Conservation (phyloP, 1,139 yeast species). For the Schwanniomyces etchellsii region DNA sequence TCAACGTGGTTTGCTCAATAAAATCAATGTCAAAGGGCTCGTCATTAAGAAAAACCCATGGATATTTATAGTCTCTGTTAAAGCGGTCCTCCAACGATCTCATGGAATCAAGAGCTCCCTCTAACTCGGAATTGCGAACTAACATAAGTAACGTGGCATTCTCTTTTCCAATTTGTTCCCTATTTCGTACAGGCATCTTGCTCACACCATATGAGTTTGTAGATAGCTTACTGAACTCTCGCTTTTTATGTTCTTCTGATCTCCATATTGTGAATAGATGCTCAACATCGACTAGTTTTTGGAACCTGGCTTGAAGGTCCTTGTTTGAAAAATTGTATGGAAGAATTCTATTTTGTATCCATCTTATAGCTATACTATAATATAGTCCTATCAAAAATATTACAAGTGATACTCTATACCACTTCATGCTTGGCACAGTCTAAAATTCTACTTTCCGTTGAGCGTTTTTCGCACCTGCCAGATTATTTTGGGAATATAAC, state of each 20-base stretch:
- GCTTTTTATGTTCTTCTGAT: not conserved
- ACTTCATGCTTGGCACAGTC: too few relatives aligned
- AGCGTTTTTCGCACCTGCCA: too few relatives aligned
- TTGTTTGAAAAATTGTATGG: not conserved
- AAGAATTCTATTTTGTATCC: not conserved
- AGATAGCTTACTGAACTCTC: constrained; percentile 23
- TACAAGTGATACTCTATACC: too few relatives aligned
- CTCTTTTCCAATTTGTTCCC: constrained; percentile 36
- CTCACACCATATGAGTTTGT: constrained; percentile 37
- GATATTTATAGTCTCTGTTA: constrained; percentile 39
- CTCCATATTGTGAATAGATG: not conserved
- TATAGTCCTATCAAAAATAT: not conserved
- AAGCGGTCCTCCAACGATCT: constrained; percentile 43
- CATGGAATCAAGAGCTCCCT: constrained; percentile 38
- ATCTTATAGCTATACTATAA: not conserved
- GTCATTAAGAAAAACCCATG: constrained; percentile 43
- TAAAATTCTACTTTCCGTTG: too few relatives aligned
- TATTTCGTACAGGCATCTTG: constrained; percentile 21
- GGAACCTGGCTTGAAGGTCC: not conserved
- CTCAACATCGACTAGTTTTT: not conserved
- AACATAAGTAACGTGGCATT: constrained; percentile 49
- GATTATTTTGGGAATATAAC: too few relatives aligned
- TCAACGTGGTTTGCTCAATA: constrained; percentile 56
- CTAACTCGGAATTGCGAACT: constrained; percentile 36
- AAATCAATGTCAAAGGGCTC: constrained; percentile 37